Conservation (phyloP, 2,329 filamentous ascomycete genomes). For the Fusarium lyarnte region DNA sequence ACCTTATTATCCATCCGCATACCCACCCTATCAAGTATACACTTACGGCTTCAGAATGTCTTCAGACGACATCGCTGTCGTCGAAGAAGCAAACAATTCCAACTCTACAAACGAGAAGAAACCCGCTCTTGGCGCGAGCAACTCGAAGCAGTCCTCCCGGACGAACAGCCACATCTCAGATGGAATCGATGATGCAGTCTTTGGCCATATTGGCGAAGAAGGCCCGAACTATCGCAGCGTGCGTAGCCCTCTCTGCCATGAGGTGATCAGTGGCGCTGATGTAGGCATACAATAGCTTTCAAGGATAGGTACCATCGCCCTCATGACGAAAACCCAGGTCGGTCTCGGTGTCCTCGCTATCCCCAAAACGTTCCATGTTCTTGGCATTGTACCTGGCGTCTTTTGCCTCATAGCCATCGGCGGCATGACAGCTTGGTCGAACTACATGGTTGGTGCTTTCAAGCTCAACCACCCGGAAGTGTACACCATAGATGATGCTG, state of each 20-base stretch:
- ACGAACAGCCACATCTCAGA: not conserved
- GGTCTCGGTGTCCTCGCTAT: constrained; percentile 61
- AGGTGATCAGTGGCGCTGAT: not conserved
- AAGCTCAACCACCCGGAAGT: constrained; percentile 60
- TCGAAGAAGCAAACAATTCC: not conserved
- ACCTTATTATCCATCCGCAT: not conserved
- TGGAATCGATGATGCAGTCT: constrained; percentile 28
- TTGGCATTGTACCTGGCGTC: constrained; percentile 60
- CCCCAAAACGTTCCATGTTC: constrained; percentile 54
- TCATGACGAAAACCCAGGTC: constrained; percentile 59
- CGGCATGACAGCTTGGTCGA: constrained; percentile 58
- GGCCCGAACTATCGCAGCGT: constrained; percentile 47
- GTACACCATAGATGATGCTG: constrained; percentile 63
- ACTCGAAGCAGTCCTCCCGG: constrained; percentile 4
- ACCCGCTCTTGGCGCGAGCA: not conserved
- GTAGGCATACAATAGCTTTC: constrained; percentile 45
- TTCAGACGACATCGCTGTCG: not conserved
- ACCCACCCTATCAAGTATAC: not conserved
- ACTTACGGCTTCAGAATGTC: not conserved
- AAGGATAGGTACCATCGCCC: constrained; percentile 53
- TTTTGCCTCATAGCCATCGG: constrained; percentile 54
- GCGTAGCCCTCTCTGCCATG: not conserved
- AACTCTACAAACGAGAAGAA: not conserved
- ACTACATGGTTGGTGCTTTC: constrained; percentile 60
- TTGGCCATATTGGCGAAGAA: constrained; percentile 37